Evolutionary conservation across 2,329 filamentous ascomycete species (phyloP).

Genomic region (Venturia pyrina): DNA sequence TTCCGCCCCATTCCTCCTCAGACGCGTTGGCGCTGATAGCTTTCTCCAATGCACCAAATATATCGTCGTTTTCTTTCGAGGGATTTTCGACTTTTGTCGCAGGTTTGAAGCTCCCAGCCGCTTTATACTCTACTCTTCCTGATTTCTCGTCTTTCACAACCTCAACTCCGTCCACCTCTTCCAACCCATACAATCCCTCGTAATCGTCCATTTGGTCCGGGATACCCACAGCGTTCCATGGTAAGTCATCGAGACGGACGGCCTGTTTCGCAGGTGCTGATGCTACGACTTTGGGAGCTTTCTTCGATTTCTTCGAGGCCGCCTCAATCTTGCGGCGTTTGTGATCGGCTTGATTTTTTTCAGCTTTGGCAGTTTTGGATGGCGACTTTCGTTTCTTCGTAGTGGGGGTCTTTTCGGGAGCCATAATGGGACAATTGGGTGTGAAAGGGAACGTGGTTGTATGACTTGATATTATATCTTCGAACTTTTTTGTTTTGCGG

Average conservation of each 20-base stretch:
- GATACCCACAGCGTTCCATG: constrained; percentile 54
- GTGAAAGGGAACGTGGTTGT: not conserved
- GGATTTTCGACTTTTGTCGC: not conserved
- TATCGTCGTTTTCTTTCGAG: constrained; percentile 11
- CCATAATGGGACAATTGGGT: not conserved
- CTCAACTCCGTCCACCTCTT: constrained; percentile 86
- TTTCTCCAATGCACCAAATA: constrained; percentile 14
- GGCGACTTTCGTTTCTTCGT: constrained; percentile 5
- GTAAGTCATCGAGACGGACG: constrained; percentile 38
- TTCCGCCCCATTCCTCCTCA: constrained; percentile 17
- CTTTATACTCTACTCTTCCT: constrained; percentile 35
- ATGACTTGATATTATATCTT: too few relatives aligned
- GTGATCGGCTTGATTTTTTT: not conserved
- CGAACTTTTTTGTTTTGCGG: not conserved
- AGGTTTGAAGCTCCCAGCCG: not conserved
- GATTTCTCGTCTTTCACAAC: constrained; percentile 52
- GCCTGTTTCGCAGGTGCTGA: not conserved
- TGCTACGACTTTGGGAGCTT: not conserved
- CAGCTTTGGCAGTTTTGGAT: constrained; percentile 1
- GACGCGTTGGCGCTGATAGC: not conserved
- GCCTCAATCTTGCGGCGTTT: not conserved
- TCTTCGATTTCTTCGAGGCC: not conserved
- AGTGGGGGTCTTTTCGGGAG: not conserved
- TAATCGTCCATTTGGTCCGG: constrained; percentile 76
- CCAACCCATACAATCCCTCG: constrained; percentile 86